A percentile compares a stretch with the other conserved stretches of the same genome.
These are phyloP conservation scores for Zasmidium cellare DNA, from an alignment of 2,329 filamentous ascomycete genomes.

Conservation along the genomic window DNA sequence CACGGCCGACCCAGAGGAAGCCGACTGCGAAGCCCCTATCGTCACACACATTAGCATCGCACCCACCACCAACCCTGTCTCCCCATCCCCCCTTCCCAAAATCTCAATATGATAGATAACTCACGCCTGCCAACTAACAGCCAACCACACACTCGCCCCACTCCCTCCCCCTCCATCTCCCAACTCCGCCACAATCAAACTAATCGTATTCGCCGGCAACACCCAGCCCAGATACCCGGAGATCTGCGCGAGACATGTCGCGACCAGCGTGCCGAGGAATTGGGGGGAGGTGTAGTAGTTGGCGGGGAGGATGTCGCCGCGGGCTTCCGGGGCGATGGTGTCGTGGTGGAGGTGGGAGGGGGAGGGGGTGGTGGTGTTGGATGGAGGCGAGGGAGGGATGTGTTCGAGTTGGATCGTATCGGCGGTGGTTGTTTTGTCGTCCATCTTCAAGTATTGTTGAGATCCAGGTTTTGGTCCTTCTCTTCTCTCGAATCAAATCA, in stretches of 20 bases:
- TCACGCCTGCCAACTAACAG: conserved; percentile 9
- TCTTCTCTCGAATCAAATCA: too few relatives aligned
- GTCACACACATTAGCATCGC: too few relatives aligned
- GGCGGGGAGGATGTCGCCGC: conserved; percentile 3
- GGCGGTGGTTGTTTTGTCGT: not conserved
- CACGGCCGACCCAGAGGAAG: conserved; percentile 16
- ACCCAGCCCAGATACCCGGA: conserved; percentile 17
- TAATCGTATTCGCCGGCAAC: conserved; percentile 17
- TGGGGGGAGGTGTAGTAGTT: conserved; percentile 11
- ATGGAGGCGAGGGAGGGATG: not conserved
- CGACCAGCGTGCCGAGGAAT: conserved; percentile 15
- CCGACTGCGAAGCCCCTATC: conserved; percentile 10
- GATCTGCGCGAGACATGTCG: conserved; percentile 18
- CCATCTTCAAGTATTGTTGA: not conserved
- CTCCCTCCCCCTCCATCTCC: conserved; percentile 5
- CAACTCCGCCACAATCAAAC: conserved; percentile 14
- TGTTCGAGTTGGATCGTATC: not conserved
- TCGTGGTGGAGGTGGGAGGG: conserved; percentile 10
- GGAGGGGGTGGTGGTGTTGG: not conserved
- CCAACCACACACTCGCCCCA: conserved; percentile 12
- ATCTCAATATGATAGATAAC: too few relatives aligned
- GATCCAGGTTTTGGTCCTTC: not conserved
- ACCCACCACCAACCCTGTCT: too few relatives aligned
- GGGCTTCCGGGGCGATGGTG: conserved; percentile 11
- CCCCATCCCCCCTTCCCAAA: too few relatives aligned